These are phyloP conservation scores for Fusarium drepaniforme DNA, from an alignment of 2,329 filamentous ascomycete species.

Conservation along the genomic window DNA sequence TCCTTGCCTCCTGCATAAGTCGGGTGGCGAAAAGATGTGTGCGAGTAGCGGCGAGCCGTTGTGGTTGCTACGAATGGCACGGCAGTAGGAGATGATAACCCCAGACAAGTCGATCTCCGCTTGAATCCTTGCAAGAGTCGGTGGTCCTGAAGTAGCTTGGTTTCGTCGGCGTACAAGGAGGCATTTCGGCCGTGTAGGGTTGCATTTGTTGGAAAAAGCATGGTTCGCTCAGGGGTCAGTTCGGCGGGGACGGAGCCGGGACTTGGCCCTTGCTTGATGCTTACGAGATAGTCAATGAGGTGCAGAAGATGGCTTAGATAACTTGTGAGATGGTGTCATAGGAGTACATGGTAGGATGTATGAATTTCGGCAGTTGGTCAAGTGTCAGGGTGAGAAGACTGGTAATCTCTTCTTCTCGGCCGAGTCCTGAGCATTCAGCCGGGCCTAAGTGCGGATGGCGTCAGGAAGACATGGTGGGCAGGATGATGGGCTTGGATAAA, in stretches of 20 bases:
- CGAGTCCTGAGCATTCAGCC: background rate
- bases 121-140: background rate
- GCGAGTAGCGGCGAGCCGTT: background rate
- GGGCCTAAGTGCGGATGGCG: background rate
- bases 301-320: background rate
- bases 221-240: background rate
- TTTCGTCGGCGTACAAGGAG: background rate
- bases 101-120: background rate
- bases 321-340: background rate
- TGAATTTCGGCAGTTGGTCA: background rate
- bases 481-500: background rate
- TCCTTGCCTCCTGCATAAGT: background rate
- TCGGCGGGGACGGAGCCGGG: background rate
- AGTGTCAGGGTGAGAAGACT: background rate
- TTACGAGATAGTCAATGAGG: background rate
- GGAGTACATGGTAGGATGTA: background rate
- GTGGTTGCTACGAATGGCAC: constrained; percentile 2
- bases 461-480: too few species aligned
- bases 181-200: constrained; percentile 4
- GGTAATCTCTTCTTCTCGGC: background rate
- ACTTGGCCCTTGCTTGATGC: background rate
- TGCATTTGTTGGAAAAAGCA: background rate
- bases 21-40: background rate
- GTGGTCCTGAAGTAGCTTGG: background rate
- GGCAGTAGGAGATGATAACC: constrained; percentile 8